phyloP scores from a whole-genome alignment of 1,284 basidiomycete species.

The Trichosporon asahii region DNA sequence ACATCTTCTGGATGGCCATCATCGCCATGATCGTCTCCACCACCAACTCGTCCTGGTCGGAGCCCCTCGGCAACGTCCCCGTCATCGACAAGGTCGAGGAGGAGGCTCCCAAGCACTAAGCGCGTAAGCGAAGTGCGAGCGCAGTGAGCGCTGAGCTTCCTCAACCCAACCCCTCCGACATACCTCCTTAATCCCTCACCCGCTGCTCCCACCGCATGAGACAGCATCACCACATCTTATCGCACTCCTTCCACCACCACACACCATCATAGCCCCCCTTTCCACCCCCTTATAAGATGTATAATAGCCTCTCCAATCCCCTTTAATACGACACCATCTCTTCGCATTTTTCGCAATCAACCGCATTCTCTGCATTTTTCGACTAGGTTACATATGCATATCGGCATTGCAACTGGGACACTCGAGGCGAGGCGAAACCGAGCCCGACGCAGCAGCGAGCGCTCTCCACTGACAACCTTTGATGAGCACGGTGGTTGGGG shows the following conservation, averaged over 20 bases:
- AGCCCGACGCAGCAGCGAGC: neutral
- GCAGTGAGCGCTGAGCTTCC: neutral
- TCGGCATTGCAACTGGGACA: neutral
- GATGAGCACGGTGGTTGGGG: neutral
- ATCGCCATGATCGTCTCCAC: slow-evolving; percentile 22
- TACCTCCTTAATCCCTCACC: neutral
- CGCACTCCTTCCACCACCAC: neutral
- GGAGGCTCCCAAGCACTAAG: slow-evolving; percentile 12
- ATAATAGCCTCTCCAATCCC: neutral
- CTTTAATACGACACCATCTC: neutral
- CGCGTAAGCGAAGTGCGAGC: neutral
- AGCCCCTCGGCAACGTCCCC: slow-evolving; percentile 21
- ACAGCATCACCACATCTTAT: neutral
- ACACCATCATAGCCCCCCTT: neutral
- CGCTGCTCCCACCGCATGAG: neutral
- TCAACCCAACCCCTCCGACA: neutral
- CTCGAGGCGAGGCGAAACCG: too few species aligned
- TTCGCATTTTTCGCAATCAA: neutral
- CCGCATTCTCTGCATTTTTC: neutral
- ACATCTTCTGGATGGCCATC: slow-evolving; percentile 33
- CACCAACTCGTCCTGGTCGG: slow-evolving; percentile 20
- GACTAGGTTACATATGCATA: neutral
- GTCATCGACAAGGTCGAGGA: slow-evolving; percentile 5
- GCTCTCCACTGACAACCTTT: too few species aligned
- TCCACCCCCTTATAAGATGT: neutral